phyloP scores from a whole-genome alignment of 371 early-diverging fungal species.

The Mucor lusitanicus region DNA sequence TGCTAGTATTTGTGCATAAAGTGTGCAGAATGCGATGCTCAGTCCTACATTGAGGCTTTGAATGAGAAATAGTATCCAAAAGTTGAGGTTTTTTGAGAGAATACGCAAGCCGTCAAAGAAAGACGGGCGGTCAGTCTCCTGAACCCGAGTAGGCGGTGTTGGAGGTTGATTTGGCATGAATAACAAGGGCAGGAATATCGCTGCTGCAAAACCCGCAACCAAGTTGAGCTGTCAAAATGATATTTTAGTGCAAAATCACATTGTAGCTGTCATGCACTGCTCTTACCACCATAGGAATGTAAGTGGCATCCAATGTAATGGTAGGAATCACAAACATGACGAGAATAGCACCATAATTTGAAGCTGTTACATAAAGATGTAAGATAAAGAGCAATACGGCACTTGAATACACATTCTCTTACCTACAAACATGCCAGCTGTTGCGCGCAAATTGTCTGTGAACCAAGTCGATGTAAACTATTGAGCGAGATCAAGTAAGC shows the following conservation, averaged over 20 bases:
- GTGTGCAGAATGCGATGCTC: conserved; percentile 49
- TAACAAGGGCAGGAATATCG: conserved; percentile 32
- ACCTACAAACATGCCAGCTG: conserved; percentile 63
- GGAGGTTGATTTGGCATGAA: conserved; percentile 47
- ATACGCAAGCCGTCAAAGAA: conserved; percentile 41
- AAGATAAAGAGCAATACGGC: not conserved
- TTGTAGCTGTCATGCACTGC: not conserved
- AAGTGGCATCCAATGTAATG: conserved; percentile 37
- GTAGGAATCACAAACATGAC: conserved; percentile 57
- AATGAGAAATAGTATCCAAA: conserved; percentile 45
- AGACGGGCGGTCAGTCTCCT: conserved; percentile 18
- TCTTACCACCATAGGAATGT: conserved; percentile 35
- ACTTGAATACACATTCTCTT: not conserved
- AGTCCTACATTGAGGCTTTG: conserved; percentile 49
- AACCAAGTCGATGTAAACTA: conserved; percentile 69
- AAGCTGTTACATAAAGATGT: conserved; percentile 13
- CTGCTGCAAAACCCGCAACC: conserved; percentile 35
- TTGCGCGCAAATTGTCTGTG: conserved; percentile 61
- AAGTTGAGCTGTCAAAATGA: conserved; percentile 29
- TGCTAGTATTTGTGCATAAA: conserved; percentile 46
- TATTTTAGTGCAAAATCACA: not conserved
- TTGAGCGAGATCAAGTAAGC: not conserved
- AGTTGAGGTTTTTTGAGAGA: conserved; percentile 35
- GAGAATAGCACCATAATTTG: conserved; percentile 57
- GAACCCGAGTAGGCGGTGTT: conserved; percentile 44